Conservation (phyloP, 441 rosid genomes). For the Corymbia calophylla region DNA sequence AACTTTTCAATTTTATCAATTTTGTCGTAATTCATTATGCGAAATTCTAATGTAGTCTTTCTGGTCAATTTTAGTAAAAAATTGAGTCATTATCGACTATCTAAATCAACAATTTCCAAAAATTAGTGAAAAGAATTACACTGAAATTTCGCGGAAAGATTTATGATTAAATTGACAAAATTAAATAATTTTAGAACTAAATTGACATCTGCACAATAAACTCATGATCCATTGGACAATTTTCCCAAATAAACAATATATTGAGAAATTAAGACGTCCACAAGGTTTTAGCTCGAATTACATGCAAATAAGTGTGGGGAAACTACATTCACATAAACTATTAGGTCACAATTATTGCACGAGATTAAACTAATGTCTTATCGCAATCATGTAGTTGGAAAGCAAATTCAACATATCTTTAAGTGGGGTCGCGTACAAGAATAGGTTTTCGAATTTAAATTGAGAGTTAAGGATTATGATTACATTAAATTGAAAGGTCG, state of each 20-base stretch:
- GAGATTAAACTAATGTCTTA: neutral
- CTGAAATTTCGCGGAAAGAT: accelerated
- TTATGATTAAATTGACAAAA: too few relatives aligned
- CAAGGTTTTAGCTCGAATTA: neutral
- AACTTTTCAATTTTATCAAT: too few relatives aligned
- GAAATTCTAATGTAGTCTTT: neutral
- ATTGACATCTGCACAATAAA: too few relatives aligned
- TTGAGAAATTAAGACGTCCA: neutral
- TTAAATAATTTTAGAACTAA: too few relatives aligned
- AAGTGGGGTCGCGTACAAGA: neutral
- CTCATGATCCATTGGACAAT: neutral
- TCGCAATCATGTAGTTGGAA: neutral
- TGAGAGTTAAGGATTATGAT: neutral
- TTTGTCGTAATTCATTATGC: neutral
- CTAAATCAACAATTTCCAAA: too few relatives aligned
- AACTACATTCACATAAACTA: neutral
- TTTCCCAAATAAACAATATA: neutral
- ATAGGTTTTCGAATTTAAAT: neutral
- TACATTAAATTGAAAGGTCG: neutral
- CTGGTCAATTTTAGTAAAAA: too few relatives aligned
- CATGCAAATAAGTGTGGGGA: neutral
- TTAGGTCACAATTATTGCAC: neutral
- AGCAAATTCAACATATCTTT: neutral
- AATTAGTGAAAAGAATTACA: too few relatives aligned
- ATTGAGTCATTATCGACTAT: too few relatives aligned